Conservation (phyloP, 495 filamentous ascomycete species). For the Penicillium atrosanguineum region DNA sequence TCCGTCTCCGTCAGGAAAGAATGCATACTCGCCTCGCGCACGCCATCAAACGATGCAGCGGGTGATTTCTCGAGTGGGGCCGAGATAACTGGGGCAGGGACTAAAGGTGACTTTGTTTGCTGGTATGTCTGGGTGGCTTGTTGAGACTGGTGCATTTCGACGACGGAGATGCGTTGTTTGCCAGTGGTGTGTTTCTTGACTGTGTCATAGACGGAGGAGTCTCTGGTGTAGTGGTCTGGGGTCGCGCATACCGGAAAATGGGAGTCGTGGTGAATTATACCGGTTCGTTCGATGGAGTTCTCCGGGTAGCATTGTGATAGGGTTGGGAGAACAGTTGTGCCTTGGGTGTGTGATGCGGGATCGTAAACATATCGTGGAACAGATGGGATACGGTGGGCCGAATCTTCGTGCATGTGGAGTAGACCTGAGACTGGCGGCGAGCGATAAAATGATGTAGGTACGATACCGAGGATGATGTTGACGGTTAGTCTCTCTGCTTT, state of each 20-base stretch:
- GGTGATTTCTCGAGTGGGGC: not conserved
- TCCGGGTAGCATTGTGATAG: not conserved
- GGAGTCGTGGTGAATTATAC: not conserved
- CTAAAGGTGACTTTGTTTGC: not conserved
- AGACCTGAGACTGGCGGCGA: conserved; percentile 11
- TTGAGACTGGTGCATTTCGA: not conserved
- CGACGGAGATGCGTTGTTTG: not conserved
- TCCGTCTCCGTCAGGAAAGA: not conserved
- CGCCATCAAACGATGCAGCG: not conserved
- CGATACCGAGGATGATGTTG: conserved; percentile 11
- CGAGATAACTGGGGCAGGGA: not conserved
- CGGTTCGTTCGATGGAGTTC: not conserved
- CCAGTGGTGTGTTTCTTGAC: not conserved
- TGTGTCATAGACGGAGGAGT: conserved; percentile 8
- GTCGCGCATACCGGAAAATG: not conserved
- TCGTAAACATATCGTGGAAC: not conserved
- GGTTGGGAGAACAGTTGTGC: not conserved
- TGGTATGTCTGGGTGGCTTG: not conserved
- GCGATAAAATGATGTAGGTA: conserved; percentile 14
- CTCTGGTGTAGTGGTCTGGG: not conserved
- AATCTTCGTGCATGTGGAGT: not conserved
- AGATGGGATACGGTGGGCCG: not conserved
- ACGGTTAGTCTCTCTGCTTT: conserved; percentile 10
- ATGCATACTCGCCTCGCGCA: not conserved
- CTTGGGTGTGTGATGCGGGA: not conserved